Conservation (phyloP, 2,329 filamentous ascomycete genomes). For the Ophiostoma fasciatum region DNA sequence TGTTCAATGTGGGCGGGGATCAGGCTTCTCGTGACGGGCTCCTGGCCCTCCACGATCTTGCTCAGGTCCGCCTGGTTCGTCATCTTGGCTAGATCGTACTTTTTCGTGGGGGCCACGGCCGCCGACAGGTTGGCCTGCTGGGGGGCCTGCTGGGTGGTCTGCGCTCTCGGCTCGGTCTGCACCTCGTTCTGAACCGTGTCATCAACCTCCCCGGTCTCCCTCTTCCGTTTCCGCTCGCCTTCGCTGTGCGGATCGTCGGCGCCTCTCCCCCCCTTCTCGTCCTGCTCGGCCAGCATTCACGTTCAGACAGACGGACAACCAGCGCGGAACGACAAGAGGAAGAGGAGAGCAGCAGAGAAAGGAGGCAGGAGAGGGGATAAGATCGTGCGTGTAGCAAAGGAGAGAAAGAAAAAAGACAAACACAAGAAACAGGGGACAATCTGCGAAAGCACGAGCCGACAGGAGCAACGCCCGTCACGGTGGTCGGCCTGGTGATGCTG, state of each 20-base stretch:
- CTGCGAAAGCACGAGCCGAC: too few relatives aligned
- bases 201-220: too few relatives aligned
- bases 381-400: neutral
- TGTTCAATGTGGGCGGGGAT: conserved; percentile 22
- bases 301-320: neutral
- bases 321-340: neutral
- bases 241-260: conserved; percentile 4
- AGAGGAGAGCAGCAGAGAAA: neutral
- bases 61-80: conserved; percentile 9
- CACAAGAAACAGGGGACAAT: neutral
- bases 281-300: conserved; percentile 6
- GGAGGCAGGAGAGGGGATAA: neutral
- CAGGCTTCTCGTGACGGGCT: conserved; percentile 18
- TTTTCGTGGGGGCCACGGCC: conserved; percentile 1
- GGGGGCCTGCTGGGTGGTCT: too few relatives aligned
- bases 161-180: neutral
- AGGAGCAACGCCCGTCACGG: conserved; percentile 9
- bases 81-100: conserved; percentile 9
- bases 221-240: conserved; percentile 7
- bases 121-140: too few relatives aligned
- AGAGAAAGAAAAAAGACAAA: neutral
- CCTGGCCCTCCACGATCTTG: conserved; percentile 16
- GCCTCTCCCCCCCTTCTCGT: conserved; percentile 5
- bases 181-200: too few relatives aligned
- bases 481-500: conserved; percentile 6